Conservation (phyloP, 2,329 filamentous ascomycete genomes). For the Calonectria honghensis region DNA sequence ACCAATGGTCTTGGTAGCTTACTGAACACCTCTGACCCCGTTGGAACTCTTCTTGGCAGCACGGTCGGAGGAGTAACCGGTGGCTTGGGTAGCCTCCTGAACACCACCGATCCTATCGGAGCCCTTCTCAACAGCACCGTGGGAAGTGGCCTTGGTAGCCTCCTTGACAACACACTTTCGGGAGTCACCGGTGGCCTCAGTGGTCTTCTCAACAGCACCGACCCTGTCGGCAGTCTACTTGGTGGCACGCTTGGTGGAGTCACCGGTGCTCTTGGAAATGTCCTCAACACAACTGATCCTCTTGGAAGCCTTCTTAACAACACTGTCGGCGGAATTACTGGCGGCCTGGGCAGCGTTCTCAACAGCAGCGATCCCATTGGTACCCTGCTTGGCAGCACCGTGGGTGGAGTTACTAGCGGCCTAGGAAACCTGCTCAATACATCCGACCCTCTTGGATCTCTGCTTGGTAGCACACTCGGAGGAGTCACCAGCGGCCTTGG, state of each 20-base stretch:
- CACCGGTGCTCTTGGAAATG: neutral
- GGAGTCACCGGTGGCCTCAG: neutral
- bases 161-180: neutral
- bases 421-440: neutral
- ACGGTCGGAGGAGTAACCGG: neutral
- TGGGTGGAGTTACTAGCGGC: neutral
- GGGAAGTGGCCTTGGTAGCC: neutral
- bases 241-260: neutral
- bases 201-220: neutral
- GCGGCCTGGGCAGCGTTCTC: neutral
- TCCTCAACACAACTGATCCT: conserved; percentile 11
- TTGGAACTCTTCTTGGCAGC: neutral
- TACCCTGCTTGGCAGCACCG: neutral
- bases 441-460: neutral
- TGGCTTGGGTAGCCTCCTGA: neutral
- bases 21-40: neutral
- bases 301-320: conserved; percentile 5
- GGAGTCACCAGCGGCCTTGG: neutral
- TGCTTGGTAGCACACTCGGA: neutral
- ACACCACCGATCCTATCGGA: neutral
- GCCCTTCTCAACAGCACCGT: neutral
- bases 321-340: neutral
- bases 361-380: conserved; percentile 1
- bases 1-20: neutral
- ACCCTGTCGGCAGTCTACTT: conserved; percentile 3